Conservation (phyloP, 2,329 filamentous ascomycete species). For the Botrytis fabae region DNA sequence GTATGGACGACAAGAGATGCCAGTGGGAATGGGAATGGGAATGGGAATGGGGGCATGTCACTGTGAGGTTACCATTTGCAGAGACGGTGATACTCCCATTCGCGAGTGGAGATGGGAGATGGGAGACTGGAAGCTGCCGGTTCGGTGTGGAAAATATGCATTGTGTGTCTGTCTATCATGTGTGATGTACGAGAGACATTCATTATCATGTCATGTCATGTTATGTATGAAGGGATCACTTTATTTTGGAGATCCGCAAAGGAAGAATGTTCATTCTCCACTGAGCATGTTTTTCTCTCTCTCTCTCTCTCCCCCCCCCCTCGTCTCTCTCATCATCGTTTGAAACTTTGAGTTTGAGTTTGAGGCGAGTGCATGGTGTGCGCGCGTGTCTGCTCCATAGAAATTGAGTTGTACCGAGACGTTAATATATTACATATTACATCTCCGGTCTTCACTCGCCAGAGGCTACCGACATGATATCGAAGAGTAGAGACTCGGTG, state of each 20-base stretch:
- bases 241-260: background rate
- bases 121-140: background rate
- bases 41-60: background rate
- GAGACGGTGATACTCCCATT: background rate
- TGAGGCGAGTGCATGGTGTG: background rate
- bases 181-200: background rate
- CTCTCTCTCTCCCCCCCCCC: too few species aligned
- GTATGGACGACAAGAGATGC: too few species aligned
- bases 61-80: background rate
- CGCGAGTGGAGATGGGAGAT: background rate
- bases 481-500: too few species aligned
- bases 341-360: background rate
- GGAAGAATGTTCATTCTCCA: background rate
- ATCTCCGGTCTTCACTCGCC: background rate
- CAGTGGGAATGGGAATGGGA: too few species aligned
- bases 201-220: background rate
- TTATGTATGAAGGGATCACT: background rate
- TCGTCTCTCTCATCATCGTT: background rate
- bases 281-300: background rate
- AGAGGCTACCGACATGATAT: background rate
- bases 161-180: too few species aligned
- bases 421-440: background rate
- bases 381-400: background rate
- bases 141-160: background rate
- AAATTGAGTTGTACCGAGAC: too few species aligned